Percentiles rank a stretch among this genome's conserved stretches.
Conservation (phyloP, 345 rosid genomes). For the Chamaenerion angustifolium region DNA sequence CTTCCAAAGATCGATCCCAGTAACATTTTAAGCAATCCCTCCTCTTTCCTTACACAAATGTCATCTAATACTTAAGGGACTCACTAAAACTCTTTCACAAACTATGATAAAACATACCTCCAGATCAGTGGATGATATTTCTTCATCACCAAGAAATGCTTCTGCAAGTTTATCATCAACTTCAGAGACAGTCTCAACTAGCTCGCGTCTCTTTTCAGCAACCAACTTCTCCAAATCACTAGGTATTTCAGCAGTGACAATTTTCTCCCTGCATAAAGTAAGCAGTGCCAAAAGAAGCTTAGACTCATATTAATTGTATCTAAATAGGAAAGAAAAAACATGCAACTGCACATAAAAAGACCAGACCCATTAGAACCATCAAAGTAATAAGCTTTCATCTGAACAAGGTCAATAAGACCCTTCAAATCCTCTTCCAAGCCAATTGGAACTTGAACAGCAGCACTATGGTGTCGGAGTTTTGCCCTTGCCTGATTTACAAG, state of each 20-base stretch:
- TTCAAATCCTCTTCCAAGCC: conserved; percentile 82
- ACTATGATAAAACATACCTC: conserved; percentile 38
- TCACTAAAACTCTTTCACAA: neutral
- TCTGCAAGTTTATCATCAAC: conserved; percentile 94
- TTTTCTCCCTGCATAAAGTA: conserved; percentile 56
- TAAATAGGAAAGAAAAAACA: neutral
- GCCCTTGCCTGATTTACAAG: conserved; percentile 53
- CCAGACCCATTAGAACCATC: conserved; percentile 87
- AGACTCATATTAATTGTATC: neutral
- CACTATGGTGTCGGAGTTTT: conserved; percentile 89
- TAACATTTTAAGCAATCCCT: too few relatives aligned
- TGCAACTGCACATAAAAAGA: conserved; percentile 1
- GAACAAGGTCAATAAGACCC: conserved; percentile 86
- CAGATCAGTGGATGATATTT: conserved; percentile 61
- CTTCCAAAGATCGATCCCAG: too few relatives aligned
- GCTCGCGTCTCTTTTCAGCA: conserved; percentile 74
- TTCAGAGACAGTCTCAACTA: conserved; percentile 84
- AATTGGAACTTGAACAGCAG: conserved; percentile 94
- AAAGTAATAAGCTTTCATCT: conserved; percentile 53
- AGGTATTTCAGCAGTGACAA: conserved; percentile 64
- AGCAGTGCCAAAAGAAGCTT: conserved; percentile 1
- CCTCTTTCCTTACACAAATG: neutral
- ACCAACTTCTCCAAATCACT: conserved; percentile 62
- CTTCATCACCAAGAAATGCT: conserved; percentile 73
- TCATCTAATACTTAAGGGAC: neutral